Conservation (phyloP, 2,329 filamentous ascomycete species). For the Stagonosporopsis cucurbitacearum region DNA sequence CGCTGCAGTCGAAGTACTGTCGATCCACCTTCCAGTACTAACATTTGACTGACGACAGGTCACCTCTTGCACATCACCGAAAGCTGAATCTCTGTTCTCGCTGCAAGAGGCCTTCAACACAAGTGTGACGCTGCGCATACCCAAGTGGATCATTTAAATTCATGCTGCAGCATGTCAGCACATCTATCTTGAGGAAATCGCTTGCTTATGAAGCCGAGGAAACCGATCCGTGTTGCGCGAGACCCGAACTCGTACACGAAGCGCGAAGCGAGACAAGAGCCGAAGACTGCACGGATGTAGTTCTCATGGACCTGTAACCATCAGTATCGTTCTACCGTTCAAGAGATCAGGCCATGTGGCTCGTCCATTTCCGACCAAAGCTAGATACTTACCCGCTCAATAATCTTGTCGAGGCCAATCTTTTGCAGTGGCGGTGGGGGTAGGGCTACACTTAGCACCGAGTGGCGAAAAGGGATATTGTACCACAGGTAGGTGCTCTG, state of each 20-base stretch:
- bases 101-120: too few species aligned
- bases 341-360: too few species aligned
- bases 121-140: too few species aligned
- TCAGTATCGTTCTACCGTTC: too few species aligned
- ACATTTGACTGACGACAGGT: too few species aligned
- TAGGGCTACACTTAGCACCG: conserved; percentile 83
- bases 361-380: conserved; percentile 13
- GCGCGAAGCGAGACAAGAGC: conserved; percentile 89
- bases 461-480: conserved; percentile 76
- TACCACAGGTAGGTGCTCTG: conserved; percentile 93
- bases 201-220: conserved; percentile 83
- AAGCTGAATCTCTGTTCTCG: too few species aligned
- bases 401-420: conserved; percentile 88
- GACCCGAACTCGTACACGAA: conserved; percentile 97
- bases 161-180: too few species aligned
- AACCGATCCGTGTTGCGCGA: conserved; percentile 92
- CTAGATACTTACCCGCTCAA: conserved; percentile 69
- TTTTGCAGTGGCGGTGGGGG: conserved; percentile 83
- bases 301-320: conserved; percentile 77
- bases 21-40: too few species aligned
- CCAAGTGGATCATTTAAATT: too few species aligned
- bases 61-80: too few species aligned
- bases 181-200: too few species aligned
- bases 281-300: conserved; percentile 94
- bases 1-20: too few species aligned